Evolutionary conservation across 192 early-diverging fungal species (phyloP), one percentile per base, ranked within the genome.

Genomic region (Mortierella antarctica): DNA sequence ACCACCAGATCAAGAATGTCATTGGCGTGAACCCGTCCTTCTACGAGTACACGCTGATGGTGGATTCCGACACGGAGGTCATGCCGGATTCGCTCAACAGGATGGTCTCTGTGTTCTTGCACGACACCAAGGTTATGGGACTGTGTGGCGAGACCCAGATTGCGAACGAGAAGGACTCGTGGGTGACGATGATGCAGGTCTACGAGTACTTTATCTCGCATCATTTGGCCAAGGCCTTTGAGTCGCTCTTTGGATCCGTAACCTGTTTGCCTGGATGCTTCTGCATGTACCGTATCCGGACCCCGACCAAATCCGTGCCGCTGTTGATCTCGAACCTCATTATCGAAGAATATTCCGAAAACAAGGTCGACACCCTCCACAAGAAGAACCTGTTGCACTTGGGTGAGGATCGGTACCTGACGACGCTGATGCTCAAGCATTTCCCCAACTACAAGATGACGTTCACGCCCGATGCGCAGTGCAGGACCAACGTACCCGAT

Each of bases 201-300:
- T 99, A 98, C 82, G 97, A 99, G 86, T 99, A 99, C 88, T 99
- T 94, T 84, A 97, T 99, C 75, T 94, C 92, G 47, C 97, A 99
- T 88, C 96, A 99, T 75, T 86, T 99, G 72, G 92, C 96, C 46
- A 98, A 98, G 84, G 95, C 97, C 5, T 98, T 98, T 68, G 97
- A 98, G 86, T 98, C 97, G 14, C 89, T 99, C 20, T 99, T 99
- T 76, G 97, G 97, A 12, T 95, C 93, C 21, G 97, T 99, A 17
- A 96, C 97, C 10, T 99, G 98, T 89, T 85, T 99, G 68, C 97
- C 97, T 20, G 97, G 97, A 57, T 99, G 98, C 91, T 99, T 99
- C 92, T 94, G 92, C 74, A 98, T 99, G 98, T 99, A 99, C 83
- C 93, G 98, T 58, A 88, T 99, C 42, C 93, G 95, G 58, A 93